Base-by-base conservation (phyloP, 129 eudicot species). In the Smallanthus sonchifolius region DNA sequence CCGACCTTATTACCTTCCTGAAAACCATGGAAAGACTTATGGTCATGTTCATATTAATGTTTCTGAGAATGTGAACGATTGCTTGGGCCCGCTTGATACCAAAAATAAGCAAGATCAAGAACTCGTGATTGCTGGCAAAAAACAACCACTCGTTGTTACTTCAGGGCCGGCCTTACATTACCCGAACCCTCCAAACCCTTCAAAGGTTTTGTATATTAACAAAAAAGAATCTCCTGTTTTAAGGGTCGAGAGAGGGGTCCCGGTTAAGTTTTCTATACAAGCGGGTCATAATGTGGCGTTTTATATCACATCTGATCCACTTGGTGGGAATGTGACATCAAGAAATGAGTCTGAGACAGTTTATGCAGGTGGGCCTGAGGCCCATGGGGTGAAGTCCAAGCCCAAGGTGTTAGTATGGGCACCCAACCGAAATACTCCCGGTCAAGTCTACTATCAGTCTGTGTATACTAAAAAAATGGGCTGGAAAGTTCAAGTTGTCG, bases 161-260 rank as follows among this genome's bases (percentile, higher is more conserved):
- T 52, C 87, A 6, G 96, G 98, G 16, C 91, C 92, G 3, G 89
- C 88, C 17, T 54, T 88, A 76, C 84, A 80, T 80, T 90, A 90
- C 81, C 98, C 98, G 1, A 88, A 93, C 72, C 98, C 98, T 15
- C 98, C 98, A 5, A 93, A 90, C 77, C 98, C 98, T 54, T 77
- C 92, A 6, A 93, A 88, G 72, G 97, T 93, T 82, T 76, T 90
- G 37, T 90, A 87, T 65, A 93, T 93, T 30, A 90, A 93, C 86
- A 90, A 88, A 79, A 90, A 93, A 61, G 96, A 88, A 79, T 84
- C 96, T 63, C 98, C 98, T 10, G 78, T 93, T n/a, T 83, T 90
- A 47, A 75, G 92, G 54, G 89, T 93, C n/a, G 98, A 93, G 78
- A 93, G 98, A 77, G 98, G 98, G 62, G 98, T 90, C 57, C 81